Percentiles rank a stretch among this genome's conserved stretches.
Evolutionary conservation across 2,329 filamentous ascomycete species (phyloP).

Genomic region (Cucurbitaria berberidis): DNA sequence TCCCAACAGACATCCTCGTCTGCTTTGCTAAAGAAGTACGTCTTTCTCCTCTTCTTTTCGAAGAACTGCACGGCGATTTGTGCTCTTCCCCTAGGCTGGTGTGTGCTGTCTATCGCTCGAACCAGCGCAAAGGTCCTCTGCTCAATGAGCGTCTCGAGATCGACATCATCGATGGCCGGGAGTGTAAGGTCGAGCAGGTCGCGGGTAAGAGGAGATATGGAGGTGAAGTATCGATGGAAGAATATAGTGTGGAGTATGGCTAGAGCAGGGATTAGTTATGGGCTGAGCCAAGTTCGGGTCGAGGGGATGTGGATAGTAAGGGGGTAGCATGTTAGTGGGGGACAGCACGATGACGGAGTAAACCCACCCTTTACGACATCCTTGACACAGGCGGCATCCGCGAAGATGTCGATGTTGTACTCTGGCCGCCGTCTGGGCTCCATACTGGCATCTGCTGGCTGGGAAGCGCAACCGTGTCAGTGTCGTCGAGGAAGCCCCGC

Average conservation of each 20-base stretch:
- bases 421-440: constrained; percentile 75
- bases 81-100: constrained; percentile 67
- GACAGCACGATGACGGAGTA: constrained; percentile 4
- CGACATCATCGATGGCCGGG: constrained; percentile 85
- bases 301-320: constrained; percentile 8
- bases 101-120: constrained; percentile 71
- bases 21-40: constrained; percentile 71
- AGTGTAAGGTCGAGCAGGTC: constrained; percentile 91
- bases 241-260: constrained; percentile 96
- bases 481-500: constrained; percentile 12
- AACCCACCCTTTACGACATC: constrained; percentile 86
- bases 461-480: constrained; percentile 16
- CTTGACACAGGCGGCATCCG: constrained; percentile 85
- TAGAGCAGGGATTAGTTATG: constrained; percentile 47
- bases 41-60: constrained; percentile 85
- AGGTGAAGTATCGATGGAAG: constrained; percentile 97
- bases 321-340: constrained; percentile 12
- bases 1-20: constrained; percentile 98
- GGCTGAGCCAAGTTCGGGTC: constrained; percentile 7
- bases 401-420: constrained; percentile 92
- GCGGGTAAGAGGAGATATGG: constrained; percentile 79
- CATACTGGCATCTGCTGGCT: constrained; percentile 55
- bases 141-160: constrained; percentile 93
- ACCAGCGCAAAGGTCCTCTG: constrained; percentile 80
- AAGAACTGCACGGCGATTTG: constrained; percentile 91